phyloP scores from a whole-genome alignment of 257 asterid species.

The Fraxinus quadrangulata region DNA sequence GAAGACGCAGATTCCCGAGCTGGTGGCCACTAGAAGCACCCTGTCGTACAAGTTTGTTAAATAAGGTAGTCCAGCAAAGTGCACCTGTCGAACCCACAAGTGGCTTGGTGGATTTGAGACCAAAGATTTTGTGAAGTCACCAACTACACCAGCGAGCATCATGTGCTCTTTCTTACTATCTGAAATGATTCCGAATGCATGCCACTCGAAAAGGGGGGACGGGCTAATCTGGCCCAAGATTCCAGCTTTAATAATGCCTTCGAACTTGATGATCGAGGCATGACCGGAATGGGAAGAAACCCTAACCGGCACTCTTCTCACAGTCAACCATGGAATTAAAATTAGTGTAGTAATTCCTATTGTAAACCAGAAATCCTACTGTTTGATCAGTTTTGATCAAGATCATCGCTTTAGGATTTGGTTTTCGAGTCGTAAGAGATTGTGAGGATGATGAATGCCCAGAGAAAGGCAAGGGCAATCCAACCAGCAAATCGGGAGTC shows the following conservation, averaged over 20 bases:
- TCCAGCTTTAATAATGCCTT: constrained; percentile 65
- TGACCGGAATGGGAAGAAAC: constrained; percentile 70
- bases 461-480: constrained; percentile 53
- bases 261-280: constrained; percentile 64
- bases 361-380: constrained; percentile 64
- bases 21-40: constrained; percentile 68
- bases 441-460: constrained; percentile 55
- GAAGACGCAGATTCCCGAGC: constrained; percentile 72
- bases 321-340: constrained; percentile 58
- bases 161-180: constrained; percentile 59
- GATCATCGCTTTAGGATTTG: constrained; percentile 36
- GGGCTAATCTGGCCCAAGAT: constrained; percentile 72
- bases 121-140: constrained; percentile 64
- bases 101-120: constrained; percentile 55
- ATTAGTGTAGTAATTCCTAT: constrained; percentile 41
- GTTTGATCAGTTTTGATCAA: constrained; percentile 31
- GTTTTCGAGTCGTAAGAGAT: constrained; percentile 51
- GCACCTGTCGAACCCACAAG: constrained; percentile 64
- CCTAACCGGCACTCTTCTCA: constrained; percentile 55
- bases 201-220: constrained; percentile 77
- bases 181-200: constrained; percentile 72
- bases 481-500: constrained; percentile 67
- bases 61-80: constrained; percentile 69
- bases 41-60: constrained; percentile 59
- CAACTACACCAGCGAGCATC: constrained; percentile 82